Conservation (phyloP, 441 rosid species). For the Hura crepitans region DNA sequence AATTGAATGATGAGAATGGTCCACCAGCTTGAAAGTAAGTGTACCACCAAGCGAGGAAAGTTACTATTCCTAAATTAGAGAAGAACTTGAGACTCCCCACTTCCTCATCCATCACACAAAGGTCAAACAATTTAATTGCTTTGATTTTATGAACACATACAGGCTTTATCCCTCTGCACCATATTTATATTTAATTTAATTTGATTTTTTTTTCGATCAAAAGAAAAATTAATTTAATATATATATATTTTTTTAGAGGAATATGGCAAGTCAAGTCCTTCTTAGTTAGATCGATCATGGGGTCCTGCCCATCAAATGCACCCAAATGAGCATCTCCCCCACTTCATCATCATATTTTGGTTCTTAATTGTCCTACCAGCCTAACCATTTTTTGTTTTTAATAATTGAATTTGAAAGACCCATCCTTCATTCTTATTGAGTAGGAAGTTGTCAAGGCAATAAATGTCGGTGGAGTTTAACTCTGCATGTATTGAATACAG, state of each 20-base stretch:
- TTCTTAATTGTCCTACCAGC: background rate
- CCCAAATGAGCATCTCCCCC: background rate
- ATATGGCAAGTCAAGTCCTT: background rate
- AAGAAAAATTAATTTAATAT: too few relatives aligned
- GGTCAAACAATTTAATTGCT: too few relatives aligned
- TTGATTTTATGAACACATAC: too few relatives aligned
- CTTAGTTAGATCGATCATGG: background rate
- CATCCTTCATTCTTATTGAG: too few relatives aligned
- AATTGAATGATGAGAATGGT: slow-evolving; percentile 10
- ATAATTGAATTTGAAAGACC: background rate
- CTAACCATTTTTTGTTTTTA: background rate
- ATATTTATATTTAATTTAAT: too few relatives aligned
- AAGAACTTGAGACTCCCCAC: too few relatives aligned
- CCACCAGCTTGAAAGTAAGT: background rate
- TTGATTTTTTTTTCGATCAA: too few relatives aligned
- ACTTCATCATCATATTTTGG: too few relatives aligned
- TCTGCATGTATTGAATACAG: too few relatives aligned
- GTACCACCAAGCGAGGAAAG: background rate
- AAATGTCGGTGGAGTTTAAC: slow-evolving; percentile 10
- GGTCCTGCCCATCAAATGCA: slow-evolving; percentile 26
- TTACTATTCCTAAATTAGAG: background rate
- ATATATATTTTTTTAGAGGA: background rate
- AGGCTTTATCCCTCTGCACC: too few relatives aligned
- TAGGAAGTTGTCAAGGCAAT: slow-evolving; percentile 14
- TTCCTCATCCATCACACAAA: too few relatives aligned